A percentile compares a stretch with the other conserved stretches of the same genome.
Evolutionary conservation across 805 yeast species (phyloP).

Genomic region (Nakazawaea ernobii): DNA sequence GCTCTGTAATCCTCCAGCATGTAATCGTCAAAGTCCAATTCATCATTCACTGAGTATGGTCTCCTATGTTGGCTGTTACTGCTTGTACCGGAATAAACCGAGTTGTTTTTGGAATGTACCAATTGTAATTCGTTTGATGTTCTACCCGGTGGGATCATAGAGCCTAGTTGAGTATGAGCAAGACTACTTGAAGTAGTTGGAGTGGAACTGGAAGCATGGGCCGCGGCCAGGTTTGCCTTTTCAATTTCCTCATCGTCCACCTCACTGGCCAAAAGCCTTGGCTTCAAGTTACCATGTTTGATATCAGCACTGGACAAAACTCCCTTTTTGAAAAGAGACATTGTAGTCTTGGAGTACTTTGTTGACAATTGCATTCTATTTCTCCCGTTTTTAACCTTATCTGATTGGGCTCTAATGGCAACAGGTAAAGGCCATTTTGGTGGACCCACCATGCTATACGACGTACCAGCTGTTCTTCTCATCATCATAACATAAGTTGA

Average conservation of each 20-base stretch:
- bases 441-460: conserved; percentile 43
- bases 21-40: not conserved
- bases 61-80: not conserved
- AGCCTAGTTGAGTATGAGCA: conserved; percentile 8
- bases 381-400: conserved; percentile 22
- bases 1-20: conserved; percentile 1
- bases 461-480: conserved; percentile 39
- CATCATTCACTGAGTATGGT: not conserved
- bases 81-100: conserved; percentile 1
- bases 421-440: conserved; percentile 45
- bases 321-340: conserved; percentile 12
- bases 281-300: conserved; percentile 58
- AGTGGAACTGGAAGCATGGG: not conserved
- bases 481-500: conserved; percentile 44
- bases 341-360: conserved; percentile 12
- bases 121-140: conserved; percentile 2
- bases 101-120: not conserved
- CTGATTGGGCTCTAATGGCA: conserved; percentile 42
- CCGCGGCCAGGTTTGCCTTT: not conserved
- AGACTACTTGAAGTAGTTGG: not conserved
- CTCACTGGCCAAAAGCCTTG: conserved; percentile 68
- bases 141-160: conserved; percentile 3
- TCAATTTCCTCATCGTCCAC: conserved; percentile 56
- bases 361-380: not conserved
- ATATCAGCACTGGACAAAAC: conserved; percentile 32